Percentiles rank a stretch among this genome's conserved stretches.
These are phyloP conservation scores for Annulohypoxylon maeteangense DNA, from an alignment of 495 filamentous ascomycete genomes.

Conservation along the genomic window DNA sequence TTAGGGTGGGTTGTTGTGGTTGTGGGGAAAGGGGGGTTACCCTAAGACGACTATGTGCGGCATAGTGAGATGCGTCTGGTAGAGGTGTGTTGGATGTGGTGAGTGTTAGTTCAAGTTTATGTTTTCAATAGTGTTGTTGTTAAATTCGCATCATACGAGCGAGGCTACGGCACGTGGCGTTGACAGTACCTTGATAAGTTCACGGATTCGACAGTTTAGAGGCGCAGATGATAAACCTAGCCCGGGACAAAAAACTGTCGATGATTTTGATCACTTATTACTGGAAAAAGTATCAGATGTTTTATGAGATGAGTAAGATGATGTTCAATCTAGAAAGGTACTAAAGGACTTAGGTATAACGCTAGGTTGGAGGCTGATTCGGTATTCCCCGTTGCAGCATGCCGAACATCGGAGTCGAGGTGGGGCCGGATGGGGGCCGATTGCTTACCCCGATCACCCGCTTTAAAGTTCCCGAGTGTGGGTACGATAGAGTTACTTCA, in stretches of 20 bases:
- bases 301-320: neutral
- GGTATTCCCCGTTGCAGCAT: neutral
- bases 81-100: neutral
- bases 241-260: neutral
- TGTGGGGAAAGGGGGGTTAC: slow-evolving; percentile 39
- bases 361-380: slow-evolving; percentile 17
- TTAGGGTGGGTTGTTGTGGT: neutral
- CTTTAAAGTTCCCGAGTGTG: slow-evolving; percentile 4
- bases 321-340: slow-evolving; percentile 3
- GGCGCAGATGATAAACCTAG: neutral
- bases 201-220: too few species aligned
- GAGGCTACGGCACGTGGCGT: neutral
- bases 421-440: slow-evolving; percentile 25
- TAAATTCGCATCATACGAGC: neutral
- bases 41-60: slow-evolving; percentile 57
- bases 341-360: neutral
- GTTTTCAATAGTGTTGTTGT: neutral
- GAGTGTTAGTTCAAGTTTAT: neutral
- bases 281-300: neutral
- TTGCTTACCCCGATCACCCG: slow-evolving; percentile 5
- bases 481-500: neutral
- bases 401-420: slow-evolving; percentile 32
- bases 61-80: slow-evolving; percentile 8
- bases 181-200: neutral
- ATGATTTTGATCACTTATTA: neutral